Base-by-base conservation (phyloP, 805 yeast genomes). In the Saccharomycopsis oosterbeekiorum region DNA sequence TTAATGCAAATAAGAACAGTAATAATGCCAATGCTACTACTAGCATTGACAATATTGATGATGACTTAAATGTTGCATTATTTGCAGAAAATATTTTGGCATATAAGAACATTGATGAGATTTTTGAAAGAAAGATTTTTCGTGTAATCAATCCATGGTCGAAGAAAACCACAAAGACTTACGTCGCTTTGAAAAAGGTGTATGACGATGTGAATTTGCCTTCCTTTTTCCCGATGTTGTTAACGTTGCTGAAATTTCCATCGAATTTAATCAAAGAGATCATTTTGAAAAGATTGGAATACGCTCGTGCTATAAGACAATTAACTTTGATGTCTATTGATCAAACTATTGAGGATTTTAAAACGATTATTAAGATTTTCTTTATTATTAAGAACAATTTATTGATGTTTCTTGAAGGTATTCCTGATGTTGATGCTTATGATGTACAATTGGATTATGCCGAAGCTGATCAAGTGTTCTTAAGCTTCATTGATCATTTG, bases 291-390 rank as follows among this genome's bases (percentile, higher is more conserved):
- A 80, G 97, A 66, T 75, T 93, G 55, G 76, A 79, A 1, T 91
- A 89, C 70, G 96, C 97, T 1, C 78, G 81, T 70, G 87, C 86
- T 68, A 74, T 93, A 56, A 83, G 80, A 59, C 88, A 86, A 67
- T 97, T 97, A 1, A 91, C 97, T 0, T 83, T 92, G 84, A 88
- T 90, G 91, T 89, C 90, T 85, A 89, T 94, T 67, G 99, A 94
- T 72, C 97, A 93, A 73, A 86, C 90, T 80, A 81, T 93, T 64
- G 91, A 84, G 55, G 96, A 90, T 70, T 87, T 93, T 70, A 85
- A 85, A 66, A 80, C 85, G 1, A 90, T 89, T 70, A 81, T 93
- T 61, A 80, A 82, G 56, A 75, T 91, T 40, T 92, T 96, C 0
- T 78, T 89, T 17, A 87, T 84, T 65, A 82, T 91, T 58, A 85